Evolutionary conservation across 2,329 filamentous ascomycete genomes (phyloP).

Genomic region (Coniochaeta prunicola): DNA sequence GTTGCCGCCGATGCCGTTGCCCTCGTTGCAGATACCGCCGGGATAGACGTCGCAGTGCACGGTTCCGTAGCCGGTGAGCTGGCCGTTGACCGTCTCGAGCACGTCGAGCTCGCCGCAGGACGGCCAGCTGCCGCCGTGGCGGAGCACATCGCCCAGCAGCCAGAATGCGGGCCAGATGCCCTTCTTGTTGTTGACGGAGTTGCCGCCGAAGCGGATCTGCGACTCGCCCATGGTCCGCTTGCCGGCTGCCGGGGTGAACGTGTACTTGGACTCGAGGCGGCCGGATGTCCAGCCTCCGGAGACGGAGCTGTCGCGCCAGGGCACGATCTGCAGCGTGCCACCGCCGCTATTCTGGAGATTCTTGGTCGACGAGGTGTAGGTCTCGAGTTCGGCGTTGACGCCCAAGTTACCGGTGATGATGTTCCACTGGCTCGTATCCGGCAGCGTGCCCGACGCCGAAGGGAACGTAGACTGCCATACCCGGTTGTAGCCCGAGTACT

Average conservation of each 20-base stretch:
- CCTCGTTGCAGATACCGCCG: conserved; percentile 41
- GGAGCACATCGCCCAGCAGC: conserved; percentile 40
- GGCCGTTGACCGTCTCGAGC: conserved; percentile 41
- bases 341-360: conserved; percentile 46
- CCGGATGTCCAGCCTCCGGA: conserved; percentile 40
- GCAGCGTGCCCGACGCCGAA: conserved; percentile 28
- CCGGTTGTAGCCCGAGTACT: conserved; percentile 30
- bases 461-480: conserved; percentile 39
- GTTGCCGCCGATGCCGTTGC: conserved; percentile 27
- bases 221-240: conserved; percentile 35
- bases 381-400: conserved; percentile 41
- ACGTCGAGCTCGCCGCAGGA: conserved; percentile 44
- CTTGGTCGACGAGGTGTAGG: conserved; percentile 32
- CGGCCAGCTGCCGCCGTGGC: conserved; percentile 38
- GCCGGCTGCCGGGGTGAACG: conserved; percentile 34
- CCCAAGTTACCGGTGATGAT: conserved; percentile 33
- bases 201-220: conserved; percentile 35
- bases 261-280: conserved; percentile 38
- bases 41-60: conserved; percentile 36
- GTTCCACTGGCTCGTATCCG: conserved; percentile 36
- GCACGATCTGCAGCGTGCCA: conserved; percentile 43
- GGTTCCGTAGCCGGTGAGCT: conserved; percentile 36
- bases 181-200: conserved; percentile 29
- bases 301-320: conserved; percentile 25
- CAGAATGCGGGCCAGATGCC: conserved; percentile 49